Evolutionary conservation across 768 basidiomycete species (phyloP), one percentile per base, ranked within the genome.

Genomic region (Boletus sp.): DNA sequence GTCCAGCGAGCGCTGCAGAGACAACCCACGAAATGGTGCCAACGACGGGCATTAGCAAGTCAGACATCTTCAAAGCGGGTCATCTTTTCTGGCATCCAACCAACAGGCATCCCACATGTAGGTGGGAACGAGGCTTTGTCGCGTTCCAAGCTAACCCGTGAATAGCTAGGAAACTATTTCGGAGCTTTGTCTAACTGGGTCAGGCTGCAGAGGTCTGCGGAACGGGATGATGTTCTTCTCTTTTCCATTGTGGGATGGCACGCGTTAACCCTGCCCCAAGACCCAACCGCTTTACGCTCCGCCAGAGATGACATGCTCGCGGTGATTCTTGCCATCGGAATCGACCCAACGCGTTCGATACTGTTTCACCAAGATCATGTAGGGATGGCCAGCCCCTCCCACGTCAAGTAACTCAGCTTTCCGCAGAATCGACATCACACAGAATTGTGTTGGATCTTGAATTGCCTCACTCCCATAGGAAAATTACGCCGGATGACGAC

Each of bases 171-270:
- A 41, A 98, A 98, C 70, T 91, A 93, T 64, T 78, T 98, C 4
- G 96, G 96, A 5, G 94, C 95, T 0, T 75, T 97, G 29, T 81
- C 82, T 19, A 93, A 94, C 67, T 96, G 94, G 94, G 88, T 93
- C 44, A 78, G 77, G 50, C 75, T 97, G 27, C 92, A 96, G 70
- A 75, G 79, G 40, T 74, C 78, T 37, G 79, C 85, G 0, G 65
- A 66, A 9, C 75, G 78, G 1, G 74, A 81, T 10, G 88, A 92
- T 64, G 73, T 78, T 49, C 76, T 94, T 9, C 70, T 96, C 23
- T 95, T 90, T 70, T 87, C 90, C 1, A 85, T 97, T 57, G 95
- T 95, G 13, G 95, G 95, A 29, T 88, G 93, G 81, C 96, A 98
- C 67, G 94, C 95, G 11, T 77, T 98, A 63, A 98, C 94, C 2